Evolutionary conservation across 2,329 filamentous ascomycete species (phyloP).

Genomic region (Pseudocercospora pini-densiflorae): DNA sequence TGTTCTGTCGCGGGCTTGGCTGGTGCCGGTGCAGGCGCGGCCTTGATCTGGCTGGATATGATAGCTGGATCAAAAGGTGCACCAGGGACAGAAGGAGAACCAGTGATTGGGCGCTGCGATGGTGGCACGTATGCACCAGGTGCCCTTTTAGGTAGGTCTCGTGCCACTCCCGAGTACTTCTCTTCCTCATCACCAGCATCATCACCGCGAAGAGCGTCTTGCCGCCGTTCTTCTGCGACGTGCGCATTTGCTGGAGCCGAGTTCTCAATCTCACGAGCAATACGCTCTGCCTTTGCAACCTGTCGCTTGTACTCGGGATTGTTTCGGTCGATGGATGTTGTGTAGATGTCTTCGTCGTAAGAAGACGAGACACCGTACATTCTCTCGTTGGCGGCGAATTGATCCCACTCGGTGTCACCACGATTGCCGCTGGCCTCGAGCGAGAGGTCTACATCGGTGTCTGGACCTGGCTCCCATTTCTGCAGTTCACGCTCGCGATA

Average conservation of each 20-base stretch:
- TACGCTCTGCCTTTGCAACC: constrained; percentile 76
- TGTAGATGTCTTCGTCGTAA: constrained; percentile 95
- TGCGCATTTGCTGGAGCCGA: constrained; percentile 76
- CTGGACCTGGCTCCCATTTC: constrained; percentile 73
- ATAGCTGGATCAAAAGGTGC: constrained; percentile 86
- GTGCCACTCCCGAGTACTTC: constrained; percentile 94
- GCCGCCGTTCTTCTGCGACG: constrained; percentile 80
- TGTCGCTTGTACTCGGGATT: constrained; percentile 82
- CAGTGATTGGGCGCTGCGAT: constrained; percentile 78
- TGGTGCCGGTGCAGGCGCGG: constrained; percentile 40
- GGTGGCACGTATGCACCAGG: constrained; percentile 87
- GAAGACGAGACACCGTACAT: constrained; percentile 87
- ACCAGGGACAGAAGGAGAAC: constrained; percentile 72
- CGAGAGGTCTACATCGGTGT: constrained; percentile 63
- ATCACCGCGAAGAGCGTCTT: constrained; percentile 67
- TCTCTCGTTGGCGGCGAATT: constrained; percentile 87
- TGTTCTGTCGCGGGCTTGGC: constrained; percentile 13
- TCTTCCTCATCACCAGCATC: constrained; percentile 85
- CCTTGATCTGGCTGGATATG: constrained; percentile 78
- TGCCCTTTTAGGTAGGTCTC: constrained; percentile 63
- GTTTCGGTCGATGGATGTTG: constrained; percentile 82
- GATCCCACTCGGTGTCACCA: constrained; percentile 71
- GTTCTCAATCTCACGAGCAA: constrained; percentile 87
- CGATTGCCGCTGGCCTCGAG: constrained; percentile 54
- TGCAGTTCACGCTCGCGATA: constrained; percentile 77